Evolutionary conservation across 2,329 filamentous ascomycete genomes (phyloP), one percentile per base, ranked within the genome.

Genomic region (Blumeriella jaapii): DNA sequence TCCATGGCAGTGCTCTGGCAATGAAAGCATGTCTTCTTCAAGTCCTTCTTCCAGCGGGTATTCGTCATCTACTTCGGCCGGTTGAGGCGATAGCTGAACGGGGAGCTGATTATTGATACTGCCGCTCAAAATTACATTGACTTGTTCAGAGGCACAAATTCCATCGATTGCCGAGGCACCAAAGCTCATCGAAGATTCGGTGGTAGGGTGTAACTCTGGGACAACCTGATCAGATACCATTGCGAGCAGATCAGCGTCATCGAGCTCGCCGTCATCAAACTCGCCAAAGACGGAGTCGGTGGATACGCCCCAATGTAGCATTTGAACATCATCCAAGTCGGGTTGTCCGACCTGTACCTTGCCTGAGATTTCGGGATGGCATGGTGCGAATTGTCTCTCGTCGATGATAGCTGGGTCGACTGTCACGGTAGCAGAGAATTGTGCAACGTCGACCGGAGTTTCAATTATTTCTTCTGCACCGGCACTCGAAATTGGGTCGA

Each of bases 171-270:
- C 6, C 11, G 15, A n/a, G 5, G 13, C 20, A 6, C 14, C 17
- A 13, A 18, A 6, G 11, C 14, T 17, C 5, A 5, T 13, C 11
- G 3, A n/a, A 27, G 15, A 11, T 13, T 9, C 25, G 9, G 15
- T 3, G 19, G 7, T 27, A 4, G n/a, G 16, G 14, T 31, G 36
- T 19, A 26, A 29, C 22, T 25, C 30, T 6, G 31, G 32, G 8
- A 37, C 16, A 14, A 32, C 12, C 24, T 24, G 5, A 25, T 45
- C 36, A 10, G 44, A 29, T 6, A 36, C 15, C 17, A 50, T 29
- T 12, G 28, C 38, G 32, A 52, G 38, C 16, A 53, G 18, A 40
- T 55, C 50, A 14, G 37, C 31, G 29, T 54, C 51, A 33, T 47
- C 33, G 13, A 54, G 28, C 4, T 41, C 51, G 27, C 50, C 45